Conservation (phyloP, 352 stramenopile genomes). For the Pythium grandisporangium region DNA sequence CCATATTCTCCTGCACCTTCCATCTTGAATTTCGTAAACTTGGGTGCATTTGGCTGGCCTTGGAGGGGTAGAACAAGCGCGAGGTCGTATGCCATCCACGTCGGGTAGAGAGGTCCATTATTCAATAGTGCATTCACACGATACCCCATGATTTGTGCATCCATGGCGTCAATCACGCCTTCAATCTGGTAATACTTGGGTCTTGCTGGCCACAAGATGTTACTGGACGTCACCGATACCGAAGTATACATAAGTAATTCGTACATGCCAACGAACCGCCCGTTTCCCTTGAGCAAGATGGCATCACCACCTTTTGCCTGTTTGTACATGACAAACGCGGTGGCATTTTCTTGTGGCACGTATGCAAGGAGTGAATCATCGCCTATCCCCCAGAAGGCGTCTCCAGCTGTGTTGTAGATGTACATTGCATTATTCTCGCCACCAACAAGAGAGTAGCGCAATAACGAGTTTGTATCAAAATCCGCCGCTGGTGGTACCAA, state of each 20-base stretch:
- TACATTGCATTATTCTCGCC: no score
- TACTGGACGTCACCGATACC: neutral
- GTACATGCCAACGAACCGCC: neutral
- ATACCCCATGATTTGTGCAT: neutral
- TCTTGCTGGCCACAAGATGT: neutral
- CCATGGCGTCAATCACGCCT: neutral
- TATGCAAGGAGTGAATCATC: neutral
- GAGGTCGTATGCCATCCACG: constrained; percentile 7
- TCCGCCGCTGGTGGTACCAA: no score
- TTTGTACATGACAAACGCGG: neutral
- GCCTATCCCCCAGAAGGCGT: neutral
- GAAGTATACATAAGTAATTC: neutral
- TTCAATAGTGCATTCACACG: neutral
- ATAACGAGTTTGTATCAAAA: no score
- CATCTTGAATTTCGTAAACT: constrained; percentile 1
- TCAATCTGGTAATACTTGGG: neutral
- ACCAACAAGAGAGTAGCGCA: no score
- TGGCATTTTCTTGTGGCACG: neutral
- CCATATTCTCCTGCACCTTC: neutral
- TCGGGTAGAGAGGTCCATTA: neutral
- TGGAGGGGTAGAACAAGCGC: constrained; percentile 4
- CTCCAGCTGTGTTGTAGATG: neutral
- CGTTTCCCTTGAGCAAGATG: neutral
- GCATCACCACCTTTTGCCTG: neutral
- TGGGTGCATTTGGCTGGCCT: neutral